Percentiles rank a stretch among this genome's conserved stretches.
These are phyloP conservation scores for Millerozyma miso DNA, from an alignment of 805 yeast species.

Conservation along the genomic window DNA sequence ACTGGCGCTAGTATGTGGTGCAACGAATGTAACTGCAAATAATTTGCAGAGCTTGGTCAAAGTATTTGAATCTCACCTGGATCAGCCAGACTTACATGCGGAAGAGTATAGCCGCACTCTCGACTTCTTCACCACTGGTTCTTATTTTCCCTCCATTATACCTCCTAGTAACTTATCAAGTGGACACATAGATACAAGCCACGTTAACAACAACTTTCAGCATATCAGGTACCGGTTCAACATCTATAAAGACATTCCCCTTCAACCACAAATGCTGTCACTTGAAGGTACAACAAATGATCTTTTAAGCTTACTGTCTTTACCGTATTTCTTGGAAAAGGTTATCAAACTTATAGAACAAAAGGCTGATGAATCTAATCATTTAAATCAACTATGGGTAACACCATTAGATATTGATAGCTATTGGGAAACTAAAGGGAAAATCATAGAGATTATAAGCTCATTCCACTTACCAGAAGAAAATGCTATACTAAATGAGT, in stretches of 20 bases:
- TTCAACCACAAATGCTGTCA: conserved; percentile 24
- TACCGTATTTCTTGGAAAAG: conserved; percentile 28
- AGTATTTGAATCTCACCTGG: background rate
- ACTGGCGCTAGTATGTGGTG: conserved; percentile 29
- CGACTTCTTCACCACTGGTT: conserved; percentile 28
- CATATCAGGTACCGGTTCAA: conserved; percentile 35
- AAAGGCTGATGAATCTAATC: conserved; percentile 5
- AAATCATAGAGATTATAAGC: conserved; percentile 19
- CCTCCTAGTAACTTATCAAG: conserved; percentile 24
- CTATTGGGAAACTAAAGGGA: conserved; percentile 34
- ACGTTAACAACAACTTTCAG: conserved; percentile 31
- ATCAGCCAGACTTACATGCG: background rate
- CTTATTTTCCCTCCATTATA: conserved; percentile 33
- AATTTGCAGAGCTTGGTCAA: conserved; percentile 20
- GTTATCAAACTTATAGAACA: conserved; percentile 17
- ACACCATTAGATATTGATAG: conserved; percentile 27
- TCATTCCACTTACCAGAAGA: conserved; percentile 8
- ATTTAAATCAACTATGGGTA: conserved; percentile 19
- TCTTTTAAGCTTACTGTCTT: conserved; percentile 23
- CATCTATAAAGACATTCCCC: conserved; percentile 36
- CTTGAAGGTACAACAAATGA: conserved; percentile 8
- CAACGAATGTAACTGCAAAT: conserved; percentile 21
- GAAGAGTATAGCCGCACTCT: background rate
- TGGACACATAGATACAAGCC: conserved; percentile 20
- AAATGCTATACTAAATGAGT: conserved; percentile 14